These are phyloP conservation scores for Arabis alpina DNA, from an alignment of 345 rosid species.

Conservation along the genomic window DNA sequence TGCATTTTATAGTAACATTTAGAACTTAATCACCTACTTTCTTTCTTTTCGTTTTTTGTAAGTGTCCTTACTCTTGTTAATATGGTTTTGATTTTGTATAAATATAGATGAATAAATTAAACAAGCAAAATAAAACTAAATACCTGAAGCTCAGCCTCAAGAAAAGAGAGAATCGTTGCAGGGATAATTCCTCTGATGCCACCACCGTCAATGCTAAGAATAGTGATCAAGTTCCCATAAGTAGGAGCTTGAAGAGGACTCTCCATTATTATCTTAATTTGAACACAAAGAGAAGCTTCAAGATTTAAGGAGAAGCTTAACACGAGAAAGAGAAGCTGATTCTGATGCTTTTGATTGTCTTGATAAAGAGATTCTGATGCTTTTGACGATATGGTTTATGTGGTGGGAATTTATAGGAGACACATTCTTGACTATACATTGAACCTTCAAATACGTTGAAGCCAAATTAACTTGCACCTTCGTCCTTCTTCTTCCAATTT, in stretches of 20 bases:
- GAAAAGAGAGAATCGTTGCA: conserved; percentile 52
- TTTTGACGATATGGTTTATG: background rate
- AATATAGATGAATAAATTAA: background rate
- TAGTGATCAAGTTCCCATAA: conserved; percentile 48
- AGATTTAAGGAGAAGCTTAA: background rate
- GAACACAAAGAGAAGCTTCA: background rate
- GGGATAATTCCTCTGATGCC: conserved; percentile 72
- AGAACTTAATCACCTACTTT: background rate
- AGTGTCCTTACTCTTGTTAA: background rate
- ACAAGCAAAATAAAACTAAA: background rate
- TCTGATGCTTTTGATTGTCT: conserved; percentile 1
- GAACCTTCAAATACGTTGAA: background rate
- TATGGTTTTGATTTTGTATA: background rate
- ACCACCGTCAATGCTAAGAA: conserved; percentile 78
- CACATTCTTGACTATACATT: background rate
- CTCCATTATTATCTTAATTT: conserved; percentile 18
- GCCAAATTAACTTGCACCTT: background rate
- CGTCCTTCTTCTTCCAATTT: background rate
- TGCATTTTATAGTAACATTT: background rate
- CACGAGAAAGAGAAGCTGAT: background rate
- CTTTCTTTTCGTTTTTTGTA: background rate
- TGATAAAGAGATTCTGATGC: no score
- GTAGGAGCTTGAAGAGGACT: conserved; percentile 55
- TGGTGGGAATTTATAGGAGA: background rate
- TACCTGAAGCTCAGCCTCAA: conserved; percentile 71